Percentiles rank a stretch among this genome's conserved stretches.
Conservation (phyloP, 2,329 filamentous ascomycete genomes). For the Lecanicillium sp. region DNA sequence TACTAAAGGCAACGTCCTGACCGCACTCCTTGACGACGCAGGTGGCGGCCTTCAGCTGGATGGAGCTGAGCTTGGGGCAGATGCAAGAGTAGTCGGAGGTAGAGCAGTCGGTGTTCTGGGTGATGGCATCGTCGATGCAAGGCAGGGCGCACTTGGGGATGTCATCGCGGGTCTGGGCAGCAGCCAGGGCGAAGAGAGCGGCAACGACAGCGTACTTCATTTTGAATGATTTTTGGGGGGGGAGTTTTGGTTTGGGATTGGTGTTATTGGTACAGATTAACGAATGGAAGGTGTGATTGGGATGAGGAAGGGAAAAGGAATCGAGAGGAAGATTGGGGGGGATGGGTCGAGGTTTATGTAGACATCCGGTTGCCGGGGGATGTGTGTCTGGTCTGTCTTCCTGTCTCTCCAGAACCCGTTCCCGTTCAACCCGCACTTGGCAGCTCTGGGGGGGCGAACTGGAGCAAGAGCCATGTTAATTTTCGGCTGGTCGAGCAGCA, state of each 20-base stretch:
- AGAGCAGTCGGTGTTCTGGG: conserved; percentile 26
- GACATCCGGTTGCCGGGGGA: too few relatives aligned
- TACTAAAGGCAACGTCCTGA: conserved; percentile 32
- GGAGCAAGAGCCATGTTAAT: neutral
- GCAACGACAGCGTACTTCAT: conserved; percentile 34
- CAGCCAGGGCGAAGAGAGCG: conserved; percentile 28
- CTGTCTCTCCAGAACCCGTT: too few relatives aligned
- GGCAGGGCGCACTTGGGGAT: conserved; percentile 33
- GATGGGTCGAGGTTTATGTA: conserved; percentile 26
- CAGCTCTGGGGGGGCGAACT: neutral
- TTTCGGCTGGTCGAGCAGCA: neutral
- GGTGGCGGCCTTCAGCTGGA: conserved; percentile 27
- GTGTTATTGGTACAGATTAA: conserved; percentile 21
- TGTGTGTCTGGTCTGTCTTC: too few relatives aligned
- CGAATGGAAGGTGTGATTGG: conserved; percentile 28
- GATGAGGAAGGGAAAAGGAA: conserved; percentile 16
- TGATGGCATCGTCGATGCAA: conserved; percentile 30
- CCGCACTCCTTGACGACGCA: conserved; percentile 34
- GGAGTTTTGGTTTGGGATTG: conserved; percentile 16
- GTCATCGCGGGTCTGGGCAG: conserved; percentile 29
- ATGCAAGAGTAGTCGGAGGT: conserved; percentile 30
- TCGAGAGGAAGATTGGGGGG: conserved; percentile 17
- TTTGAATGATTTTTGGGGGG: conserved; percentile 20
- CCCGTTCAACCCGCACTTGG: too few relatives aligned
- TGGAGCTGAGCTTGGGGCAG: conserved; percentile 27